Evolutionary conservation across 371 early-diverging fungal genomes (phyloP), one percentile per base, ranked within the genome.

Genomic region (Apophysomyces trapeziformis): DNA sequence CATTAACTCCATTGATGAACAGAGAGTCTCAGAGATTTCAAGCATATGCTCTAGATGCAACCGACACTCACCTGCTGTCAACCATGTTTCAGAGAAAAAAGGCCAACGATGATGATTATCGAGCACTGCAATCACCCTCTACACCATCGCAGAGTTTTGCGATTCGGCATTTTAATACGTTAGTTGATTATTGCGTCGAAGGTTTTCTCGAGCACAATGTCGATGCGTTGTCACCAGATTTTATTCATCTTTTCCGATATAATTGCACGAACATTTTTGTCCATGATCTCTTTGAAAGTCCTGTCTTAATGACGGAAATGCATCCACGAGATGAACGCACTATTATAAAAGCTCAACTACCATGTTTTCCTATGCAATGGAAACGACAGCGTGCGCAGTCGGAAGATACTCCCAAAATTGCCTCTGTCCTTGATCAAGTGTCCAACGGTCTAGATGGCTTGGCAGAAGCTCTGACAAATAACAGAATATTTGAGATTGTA

Each of bases 151-250:
- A 68, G 16, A 70, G 75, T 2, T 95, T 95, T 76, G 85, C 85
- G 45, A 87, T 96, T 61, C 82, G 87, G 62, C 97, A 97, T 77
- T 59, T 39, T 58, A 74, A 87, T 8, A 80, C 79, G 16, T 69
- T 80, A 50, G 89, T 92, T 7, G 82, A 80, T 16, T 97, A 97
- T 73, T 88, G 87, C 11, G 80, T 89, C 35, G 87, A 88, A 57
- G 87, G 89, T 5, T 93, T 95, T 64, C 59, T 91, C 65, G 90
- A 90, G 39, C 72, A 71, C 63, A 93, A 95, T 72, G 65, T 84
- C 16, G 93, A 90, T 56, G 75, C 84, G 38, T 74, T 93, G 46
- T 85, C 87, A 18, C 84, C 93, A 2, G 95, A 96, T 71, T 93
- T 95, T 71, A 82, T 95, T 16, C 80, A 90, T 54, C 70, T 95